phyloP scores from a whole-genome alignment of 257 asterid species.

The Henckelia pumila region DNA sequence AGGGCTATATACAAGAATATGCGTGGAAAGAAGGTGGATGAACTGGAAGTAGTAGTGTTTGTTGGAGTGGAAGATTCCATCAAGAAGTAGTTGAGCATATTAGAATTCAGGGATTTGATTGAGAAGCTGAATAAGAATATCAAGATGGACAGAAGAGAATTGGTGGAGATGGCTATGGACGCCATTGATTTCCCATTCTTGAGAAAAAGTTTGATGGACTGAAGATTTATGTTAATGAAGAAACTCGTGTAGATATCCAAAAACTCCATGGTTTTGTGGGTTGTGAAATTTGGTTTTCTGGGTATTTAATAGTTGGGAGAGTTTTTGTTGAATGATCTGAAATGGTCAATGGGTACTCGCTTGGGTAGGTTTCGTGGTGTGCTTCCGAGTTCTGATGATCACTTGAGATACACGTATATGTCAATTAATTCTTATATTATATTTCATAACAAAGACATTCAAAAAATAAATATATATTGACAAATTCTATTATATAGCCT shows the following conservation, averaged over 20 bases:
- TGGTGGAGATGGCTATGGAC: constrained; percentile 20
- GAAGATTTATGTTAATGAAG: constrained; percentile 24
- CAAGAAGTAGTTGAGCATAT: constrained; percentile 5
- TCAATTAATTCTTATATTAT: no score
- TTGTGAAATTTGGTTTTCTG: no score
- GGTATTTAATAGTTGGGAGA: no score
- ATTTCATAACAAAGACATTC: no score
- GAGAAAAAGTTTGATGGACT: constrained; percentile 29
- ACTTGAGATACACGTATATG: no score
- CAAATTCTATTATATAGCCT: no score
- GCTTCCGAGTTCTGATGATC: no score
- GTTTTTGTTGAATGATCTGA: no score
- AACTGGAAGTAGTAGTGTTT: background rate
- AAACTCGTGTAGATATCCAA: constrained; percentile 20
- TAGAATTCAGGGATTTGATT: background rate
- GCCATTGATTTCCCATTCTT: constrained; percentile 32
- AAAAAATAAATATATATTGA: no score
- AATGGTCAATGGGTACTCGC: no score
- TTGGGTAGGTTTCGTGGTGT: no score
- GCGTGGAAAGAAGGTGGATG: background rate
- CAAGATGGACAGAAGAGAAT: constrained; percentile 26
- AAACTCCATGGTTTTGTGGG: constrained; percentile 35
- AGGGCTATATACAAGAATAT: constrained; percentile 16
- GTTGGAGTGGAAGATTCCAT: background rate
- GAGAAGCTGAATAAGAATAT: constrained; percentile 17